Percentiles rank a stretch among this genome's conserved stretches.
These are phyloP conservation scores for Hordeum vulgare DNA, from an alignment of 176 grass and related monocot species.

Conservation along the genomic window DNA sequence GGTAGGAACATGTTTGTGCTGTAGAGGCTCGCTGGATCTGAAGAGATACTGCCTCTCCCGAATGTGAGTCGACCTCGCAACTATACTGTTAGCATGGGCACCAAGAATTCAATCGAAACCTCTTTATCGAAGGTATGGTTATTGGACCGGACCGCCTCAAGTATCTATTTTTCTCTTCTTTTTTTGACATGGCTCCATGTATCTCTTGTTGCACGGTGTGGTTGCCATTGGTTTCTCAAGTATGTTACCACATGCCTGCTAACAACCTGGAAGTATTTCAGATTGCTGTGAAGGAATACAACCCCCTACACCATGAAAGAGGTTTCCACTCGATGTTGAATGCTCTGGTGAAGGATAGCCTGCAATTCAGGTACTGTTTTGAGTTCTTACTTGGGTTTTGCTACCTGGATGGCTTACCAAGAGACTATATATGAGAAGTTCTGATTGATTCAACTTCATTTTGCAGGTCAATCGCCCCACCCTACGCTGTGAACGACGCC, in stretches of 20 bases:
- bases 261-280: conserved; percentile 24
- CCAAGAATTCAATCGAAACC: conserved; percentile 54
- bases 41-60: conserved; percentile 83
- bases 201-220: not conserved
- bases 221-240: not conserved
- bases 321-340: conserved; percentile 80
- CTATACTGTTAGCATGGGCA: conserved; percentile 32
- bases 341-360: conserved; percentile 67
- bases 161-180: too few relatives aligned
- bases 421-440: not conserved
- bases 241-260: not conserved
- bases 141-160: too few relatives aligned
- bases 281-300: conserved; percentile 79
- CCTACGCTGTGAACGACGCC: conserved; percentile 6
- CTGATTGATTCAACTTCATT: not conserved
- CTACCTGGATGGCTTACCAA: not conserved
- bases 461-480: conserved; percentile 49
- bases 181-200: too few relatives aligned
- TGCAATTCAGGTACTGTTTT: conserved; percentile 64
- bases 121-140: conserved; percentile 62
- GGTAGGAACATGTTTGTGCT: conserved; percentile 2
- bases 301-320: conserved; percentile 94
- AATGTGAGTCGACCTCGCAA: conserved; percentile 22
- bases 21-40: conserved; percentile 85
- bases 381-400: not conserved